Evolutionary conservation across 441 rosid genomes (phyloP), one percentile per base, ranked within the genome.

Genomic region (Gossypium trilobum): DNA sequence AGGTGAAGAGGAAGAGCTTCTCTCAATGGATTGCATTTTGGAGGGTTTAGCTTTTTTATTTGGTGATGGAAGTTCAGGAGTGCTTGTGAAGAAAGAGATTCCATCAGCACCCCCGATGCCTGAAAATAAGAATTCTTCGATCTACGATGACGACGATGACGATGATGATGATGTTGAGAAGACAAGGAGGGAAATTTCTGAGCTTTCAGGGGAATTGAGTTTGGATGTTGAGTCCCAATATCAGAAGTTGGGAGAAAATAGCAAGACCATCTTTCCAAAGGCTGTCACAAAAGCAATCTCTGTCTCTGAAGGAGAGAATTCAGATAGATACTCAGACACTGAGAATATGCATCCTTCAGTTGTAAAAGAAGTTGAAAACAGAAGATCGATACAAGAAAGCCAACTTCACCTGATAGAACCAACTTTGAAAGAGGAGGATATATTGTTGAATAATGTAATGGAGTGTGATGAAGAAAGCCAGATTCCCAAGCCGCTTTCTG

Each of bases 21-120:
- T 75, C 54, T 73, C 73, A 23, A 27, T 79, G 39, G 83, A 87
- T 78, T 81, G 72, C 54, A 66, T 77, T 14, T 81, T 77, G 73
- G 84, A 83, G 55, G 82, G 81, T 39, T 61, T 81, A 33, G 79
- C 23, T 48, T 78, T 85, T 56, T 67, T 80, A 17, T 79, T 81
- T 70, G 66, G 78, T 72, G 76, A 81, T 73, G 90, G 84, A 68
- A 73, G 76, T 77, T 72, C 74, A 9, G 87, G 68, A 57, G 55
- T 74, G 29, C 48, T 72, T 75, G 22, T 33, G 59, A 78, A 69
- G 17, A 74, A 56, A 60, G 87, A 78, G 73, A 76, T 78, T 60
- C 76, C 80, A 22, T 73, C 77, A 63, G 83, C 79, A 55, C 65
- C 79, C 50, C 70, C 72, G 1, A 66, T 79, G 77, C 78, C 81